These are phyloP conservation scores for Shiraia sp. DNA, from an alignment of 2,329 filamentous ascomycete species.

Conservation along the genomic window DNA sequence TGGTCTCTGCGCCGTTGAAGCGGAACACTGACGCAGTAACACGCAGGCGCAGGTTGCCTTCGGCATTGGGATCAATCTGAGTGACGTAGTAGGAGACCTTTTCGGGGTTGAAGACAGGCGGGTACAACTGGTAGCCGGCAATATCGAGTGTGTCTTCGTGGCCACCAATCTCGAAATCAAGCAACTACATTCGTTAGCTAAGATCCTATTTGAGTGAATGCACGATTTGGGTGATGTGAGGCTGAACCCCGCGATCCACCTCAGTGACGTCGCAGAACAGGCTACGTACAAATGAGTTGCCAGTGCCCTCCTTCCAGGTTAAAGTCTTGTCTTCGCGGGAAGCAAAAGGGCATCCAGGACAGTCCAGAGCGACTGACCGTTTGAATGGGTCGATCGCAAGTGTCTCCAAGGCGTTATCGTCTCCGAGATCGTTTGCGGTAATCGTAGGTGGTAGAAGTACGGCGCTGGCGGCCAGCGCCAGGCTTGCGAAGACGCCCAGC, in stretches of 20 bases:
- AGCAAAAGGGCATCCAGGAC: slow-evolving; percentile 39
- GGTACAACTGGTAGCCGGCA: slow-evolving; percentile 44
- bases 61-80: slow-evolving; percentile 35
- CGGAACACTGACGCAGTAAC: slow-evolving; percentile 43
- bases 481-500: slow-evolving; percentile 37
- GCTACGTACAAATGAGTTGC: slow-evolving; percentile 41
- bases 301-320: slow-evolving; percentile 34
- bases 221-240: slow-evolving; percentile 2
- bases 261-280: neutral
- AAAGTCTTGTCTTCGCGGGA: slow-evolving; percentile 21
- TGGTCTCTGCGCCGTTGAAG: slow-evolving; percentile 40
- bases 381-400: slow-evolving; percentile 38
- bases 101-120: slow-evolving; percentile 37
- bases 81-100: slow-evolving; percentile 38
- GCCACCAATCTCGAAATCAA: slow-evolving; percentile 43
- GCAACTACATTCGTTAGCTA: slow-evolving; percentile 33
- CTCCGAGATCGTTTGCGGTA: slow-evolving; percentile 30
- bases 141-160: slow-evolving; percentile 38
- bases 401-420: slow-evolving; percentile 34
- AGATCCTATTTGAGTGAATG: neutral
- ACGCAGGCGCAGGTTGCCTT: slow-evolving; percentile 33
- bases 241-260: slow-evolving; percentile 1
- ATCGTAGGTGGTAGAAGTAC: slow-evolving; percentile 41
- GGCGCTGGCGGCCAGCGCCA: slow-evolving; percentile 44
- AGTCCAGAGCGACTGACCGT: slow-evolving; percentile 39